Evolutionary conservation across 2,329 filamentous ascomycete genomes (phyloP), one percentile per base, ranked within the genome.

Genomic region (Madurella mycetomatis): DNA sequence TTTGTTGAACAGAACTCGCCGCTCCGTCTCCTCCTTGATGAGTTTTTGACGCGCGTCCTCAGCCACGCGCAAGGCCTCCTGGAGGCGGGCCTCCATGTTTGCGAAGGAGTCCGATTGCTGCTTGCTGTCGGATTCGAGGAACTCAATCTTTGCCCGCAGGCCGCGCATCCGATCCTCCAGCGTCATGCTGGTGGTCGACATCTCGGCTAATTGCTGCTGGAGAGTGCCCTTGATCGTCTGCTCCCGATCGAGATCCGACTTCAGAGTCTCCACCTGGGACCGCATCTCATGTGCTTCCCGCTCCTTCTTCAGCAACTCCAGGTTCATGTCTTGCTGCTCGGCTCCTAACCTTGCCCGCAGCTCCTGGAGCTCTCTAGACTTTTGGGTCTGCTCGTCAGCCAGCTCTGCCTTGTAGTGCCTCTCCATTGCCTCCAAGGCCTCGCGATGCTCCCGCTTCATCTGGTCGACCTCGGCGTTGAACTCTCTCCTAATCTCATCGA

Each of bases 1-100:
- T 69, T 95, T 94, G 72, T 97, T 97, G 76, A 97, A 96, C 0
- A 99, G 80, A 63, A 95, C 92, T 18, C 94, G 83, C 13, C 94
- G 84, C 48, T 96, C 77, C 0, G 89, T 94, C 72, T 99, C 94
- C 67, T 97, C 94, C 65, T 87, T 90, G 59, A 94, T 86, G 30
- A 99, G 77, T 67, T 94, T 96, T 60, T 90, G 84, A 53, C 88
- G 84, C 1, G 88, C 85, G 37, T 82, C 79, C 31, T 88, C 84
- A 1, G 87, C 88, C 17, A 80, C 74, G 13, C 81, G 80, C 19
- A 90, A 72, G 0, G 92, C 91, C 45, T 94, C 87, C 65, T 90
- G 87, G 65, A 96, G 84, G 49, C 86, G 81, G 42, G 86, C 79
- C 66, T 95, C 88, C 75, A 95, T 89, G 53, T 83, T 84, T 41